phyloP scores from a whole-genome alignment of 257 asterid species.

The Thymus quinquecostatus region DNA sequence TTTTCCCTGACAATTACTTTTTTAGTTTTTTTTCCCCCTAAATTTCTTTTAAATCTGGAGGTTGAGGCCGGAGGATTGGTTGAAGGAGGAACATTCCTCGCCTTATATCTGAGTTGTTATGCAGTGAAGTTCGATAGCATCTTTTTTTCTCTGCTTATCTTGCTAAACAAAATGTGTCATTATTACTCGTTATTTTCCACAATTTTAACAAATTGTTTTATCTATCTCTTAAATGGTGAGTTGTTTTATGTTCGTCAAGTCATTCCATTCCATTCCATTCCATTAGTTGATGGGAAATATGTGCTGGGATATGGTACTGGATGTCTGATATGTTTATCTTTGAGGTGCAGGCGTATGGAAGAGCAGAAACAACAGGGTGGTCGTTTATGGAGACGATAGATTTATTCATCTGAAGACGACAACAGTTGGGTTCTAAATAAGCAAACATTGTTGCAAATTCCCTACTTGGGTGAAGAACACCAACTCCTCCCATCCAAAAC shows the following conservation, averaged over 20 bases:
- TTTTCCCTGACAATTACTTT: background rate
- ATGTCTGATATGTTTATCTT: background rate
- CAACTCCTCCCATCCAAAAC: background rate
- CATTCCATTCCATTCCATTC: background rate
- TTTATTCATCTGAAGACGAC: constrained; percentile 6
- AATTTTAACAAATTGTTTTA: background rate
- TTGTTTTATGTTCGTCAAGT: background rate
- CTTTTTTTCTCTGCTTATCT: background rate
- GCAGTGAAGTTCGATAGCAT: background rate
- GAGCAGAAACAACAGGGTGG: constrained; percentile 24
- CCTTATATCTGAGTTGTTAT: background rate
- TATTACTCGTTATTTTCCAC: background rate
- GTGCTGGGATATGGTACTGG: background rate
- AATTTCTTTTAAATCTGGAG: background rate
- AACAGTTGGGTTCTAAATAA: constrained; percentile 8
- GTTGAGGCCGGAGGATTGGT: background rate
- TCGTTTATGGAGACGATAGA: constrained; percentile 23
- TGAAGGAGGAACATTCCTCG: background rate
- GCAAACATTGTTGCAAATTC: background rate
- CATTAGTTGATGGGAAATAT: background rate
- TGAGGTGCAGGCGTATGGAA: constrained; percentile 23
- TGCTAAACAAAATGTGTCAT: background rate
- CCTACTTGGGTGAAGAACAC: background rate
- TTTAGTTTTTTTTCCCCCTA: too few species aligned
- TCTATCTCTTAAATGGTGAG: background rate